Evolutionary conservation across 164 flowering plant genomes (phyloP).

Genomic region (grape (Vitis vinifera)): ASM3070453v1 NC_081806.1:19209501-19210000

Average conservation of each 20-base stretch:
- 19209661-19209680: constrained; percentile 1
- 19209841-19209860: constrained; percentile 59
- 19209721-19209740: constrained; percentile 74
- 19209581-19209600: constrained; percentile 87
- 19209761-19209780: constrained; percentile 84
- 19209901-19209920: not conserved
- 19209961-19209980: too few species aligned
- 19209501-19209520: constrained; percentile 99
- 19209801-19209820: constrained; percentile 99
- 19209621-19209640: constrained; percentile 69
- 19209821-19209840: constrained; percentile 76
- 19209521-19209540: constrained; percentile 96
- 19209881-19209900: constrained; percentile 3
- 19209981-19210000: too few species aligned
- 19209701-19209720: constrained; percentile 66
- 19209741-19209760: constrained; percentile 73
- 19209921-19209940: not conserved
- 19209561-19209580: constrained; percentile 92
- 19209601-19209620: constrained; percentile 98
- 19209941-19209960: not conserved
- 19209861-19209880: constrained; percentile 85
- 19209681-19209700: constrained; percentile 3
- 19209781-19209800: constrained; percentile 79
- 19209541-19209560: constrained; percentile 74
- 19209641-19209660: not conserved